Conservation (phyloP, 768 basidiomycete genomes). For the Xerocomellus chrysenteron region DNA sequence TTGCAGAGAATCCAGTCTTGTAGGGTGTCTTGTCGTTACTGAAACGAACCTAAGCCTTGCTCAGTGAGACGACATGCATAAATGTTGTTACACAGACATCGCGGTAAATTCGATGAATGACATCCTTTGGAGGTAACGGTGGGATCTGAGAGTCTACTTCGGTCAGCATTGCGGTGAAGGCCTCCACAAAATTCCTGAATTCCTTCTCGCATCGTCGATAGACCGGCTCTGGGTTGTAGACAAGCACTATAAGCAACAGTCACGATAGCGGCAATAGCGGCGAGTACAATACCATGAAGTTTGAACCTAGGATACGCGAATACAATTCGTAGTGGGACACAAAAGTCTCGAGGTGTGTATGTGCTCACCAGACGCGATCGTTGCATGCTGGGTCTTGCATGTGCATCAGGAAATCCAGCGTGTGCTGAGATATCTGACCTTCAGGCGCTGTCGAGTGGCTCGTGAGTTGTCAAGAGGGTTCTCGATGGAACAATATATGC, state of each 20-base stretch:
- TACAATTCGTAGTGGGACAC: background rate
- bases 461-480: background rate
- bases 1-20: conserved; percentile 77
- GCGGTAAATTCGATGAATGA: conserved; percentile 90
- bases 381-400: conserved; percentile 77
- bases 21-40: conserved; percentile 97
- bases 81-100: conserved; percentile 49
- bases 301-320: conserved; percentile 63
- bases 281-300: conserved; percentile 53
- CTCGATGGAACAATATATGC: background rate
- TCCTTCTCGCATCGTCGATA: conserved; percentile 71
- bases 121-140: conserved; percentile 84
- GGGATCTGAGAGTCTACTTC: conserved; percentile 85
- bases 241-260: background rate
- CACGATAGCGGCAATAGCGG: background rate
- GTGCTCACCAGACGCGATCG: conserved; percentile 73
- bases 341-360: background rate
- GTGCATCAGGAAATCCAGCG: conserved; percentile 70
- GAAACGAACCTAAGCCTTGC: conserved; percentile 64
- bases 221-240: conserved; percentile 20
- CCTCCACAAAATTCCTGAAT: conserved; percentile 82
- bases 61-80: conserved; percentile 6
- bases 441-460: conserved; percentile 58
- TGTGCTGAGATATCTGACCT: conserved; percentile 85
- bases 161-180: conserved; percentile 62